These are phyloP conservation scores for Daedaleopsis nitida DNA, from an alignment of 768 basidiomycete species.

Conservation along the genomic window DNA sequence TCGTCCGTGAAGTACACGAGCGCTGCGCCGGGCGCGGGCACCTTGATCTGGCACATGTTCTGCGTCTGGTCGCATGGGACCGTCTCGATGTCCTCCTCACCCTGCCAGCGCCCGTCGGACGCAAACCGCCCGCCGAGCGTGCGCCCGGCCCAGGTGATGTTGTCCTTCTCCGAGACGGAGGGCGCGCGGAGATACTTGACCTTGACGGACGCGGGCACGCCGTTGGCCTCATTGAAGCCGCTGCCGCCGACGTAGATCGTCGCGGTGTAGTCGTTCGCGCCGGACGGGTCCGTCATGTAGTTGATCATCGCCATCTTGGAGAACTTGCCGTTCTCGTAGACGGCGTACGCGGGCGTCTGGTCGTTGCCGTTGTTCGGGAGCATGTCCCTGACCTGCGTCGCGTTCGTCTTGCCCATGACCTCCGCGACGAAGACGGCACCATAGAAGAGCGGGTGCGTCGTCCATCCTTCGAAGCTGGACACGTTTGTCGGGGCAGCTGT, in stretches of 20 bases:
- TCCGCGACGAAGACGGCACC: slow-evolving; percentile 49
- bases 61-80: slow-evolving; percentile 57
- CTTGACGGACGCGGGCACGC: slow-evolving; percentile 30
- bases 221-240: slow-evolving; percentile 37
- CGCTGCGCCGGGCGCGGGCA: slow-evolving; percentile 73
- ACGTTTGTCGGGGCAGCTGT: slow-evolving; percentile 45
- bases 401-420: slow-evolving; percentile 44
- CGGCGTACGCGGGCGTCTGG: slow-evolving; percentile 48
- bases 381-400: slow-evolving; percentile 46
- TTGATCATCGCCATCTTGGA: slow-evolving; percentile 50
- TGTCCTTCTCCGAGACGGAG: slow-evolving; percentile 41
- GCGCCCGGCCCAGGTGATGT: slow-evolving; percentile 57
- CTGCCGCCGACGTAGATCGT: slow-evolving; percentile 37
- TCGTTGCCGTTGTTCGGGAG: slow-evolving; percentile 32
- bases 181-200: slow-evolving; percentile 42
- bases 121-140: slow-evolving; percentile 62
- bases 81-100: slow-evolving; percentile 54
- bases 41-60: slow-evolving; percentile 58
- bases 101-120: slow-evolving; percentile 68
- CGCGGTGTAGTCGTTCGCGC: slow-evolving; percentile 42
- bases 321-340: slow-evolving; percentile 49
- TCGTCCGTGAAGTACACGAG: slow-evolving; percentile 65
- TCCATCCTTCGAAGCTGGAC: slow-evolving; percentile 41
- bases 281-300: slow-evolving; percentile 43
- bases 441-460: slow-evolving; percentile 51